Conservation (phyloP, 164 flowering plant species). For the Berberis thunbergii region DNA sequence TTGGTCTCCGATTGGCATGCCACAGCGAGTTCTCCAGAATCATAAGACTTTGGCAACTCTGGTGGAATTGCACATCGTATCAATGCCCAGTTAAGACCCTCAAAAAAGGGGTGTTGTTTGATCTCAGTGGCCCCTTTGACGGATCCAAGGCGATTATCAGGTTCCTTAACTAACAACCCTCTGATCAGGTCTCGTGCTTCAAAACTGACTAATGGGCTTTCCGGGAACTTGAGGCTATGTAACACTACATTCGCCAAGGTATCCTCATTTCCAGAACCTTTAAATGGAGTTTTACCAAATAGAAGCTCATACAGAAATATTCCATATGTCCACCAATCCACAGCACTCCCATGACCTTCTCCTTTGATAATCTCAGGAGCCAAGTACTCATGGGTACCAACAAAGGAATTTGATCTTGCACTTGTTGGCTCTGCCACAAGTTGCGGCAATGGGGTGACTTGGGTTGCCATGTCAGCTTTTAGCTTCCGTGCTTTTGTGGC, state of each 20-base stretch:
- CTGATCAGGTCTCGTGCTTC: conserved; percentile 69
- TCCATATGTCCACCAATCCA: conserved; percentile 96
- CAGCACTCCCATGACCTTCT: conserved; percentile 86
- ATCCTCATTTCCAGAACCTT: conserved; percentile 63
- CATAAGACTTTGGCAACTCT: conserved; percentile 43
- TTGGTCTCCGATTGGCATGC: conserved; percentile 20
- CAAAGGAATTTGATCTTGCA: conserved; percentile 87
- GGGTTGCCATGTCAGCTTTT: conserved; percentile 40
- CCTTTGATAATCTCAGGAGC: conserved; percentile 89
- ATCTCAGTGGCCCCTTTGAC: conserved; percentile 79
- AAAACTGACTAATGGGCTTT: conserved; percentile 46
- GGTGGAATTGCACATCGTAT: conserved; percentile 77
- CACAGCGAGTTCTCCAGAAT: conserved; percentile 18
- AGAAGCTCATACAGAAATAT: conserved; percentile 74
- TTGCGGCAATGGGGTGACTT: conserved; percentile 62
- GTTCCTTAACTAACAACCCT: conserved; percentile 60
- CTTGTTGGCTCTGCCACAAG: conserved; percentile 77
- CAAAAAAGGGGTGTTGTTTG: conserved; percentile 75
- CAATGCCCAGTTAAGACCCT: conserved; percentile 83
- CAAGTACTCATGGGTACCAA: conserved; percentile 88
- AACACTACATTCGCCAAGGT: conserved; percentile 66
- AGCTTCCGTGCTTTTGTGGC: conserved; percentile 41
- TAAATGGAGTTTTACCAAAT: conserved; percentile 80
- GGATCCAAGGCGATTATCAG: conserved; percentile 68
- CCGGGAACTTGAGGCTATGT: conserved; percentile 57